Evolutionary conservation across 768 basidiomycete species (phyloP).

Genomic region (Podaxis pistillaris): DNA sequence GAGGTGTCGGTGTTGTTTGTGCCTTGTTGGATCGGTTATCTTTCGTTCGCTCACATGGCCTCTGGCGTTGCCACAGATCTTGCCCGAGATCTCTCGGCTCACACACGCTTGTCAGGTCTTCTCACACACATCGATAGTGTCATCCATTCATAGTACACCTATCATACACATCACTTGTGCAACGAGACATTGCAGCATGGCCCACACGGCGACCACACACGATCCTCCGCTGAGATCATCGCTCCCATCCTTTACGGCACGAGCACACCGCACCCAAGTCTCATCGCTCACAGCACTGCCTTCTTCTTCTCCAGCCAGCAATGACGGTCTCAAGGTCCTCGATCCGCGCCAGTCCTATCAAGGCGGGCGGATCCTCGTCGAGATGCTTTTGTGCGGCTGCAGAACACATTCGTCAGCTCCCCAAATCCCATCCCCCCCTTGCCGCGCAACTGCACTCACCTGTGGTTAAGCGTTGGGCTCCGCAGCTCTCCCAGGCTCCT

Average conservation of each 20-base stretch:
- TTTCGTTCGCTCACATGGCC: conserved; percentile 3
- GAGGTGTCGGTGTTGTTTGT: conserved; percentile 17
- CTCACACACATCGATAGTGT: conserved; percentile 4
- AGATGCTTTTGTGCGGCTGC: conserved; percentile 86
- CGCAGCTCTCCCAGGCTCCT: not conserved
- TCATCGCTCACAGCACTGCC: conserved; percentile 44
- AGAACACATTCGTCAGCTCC: conserved; percentile 16
- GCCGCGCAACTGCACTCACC: conserved; percentile 38
- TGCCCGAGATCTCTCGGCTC: conserved; percentile 9
- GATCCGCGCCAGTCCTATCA: conserved; percentile 66
- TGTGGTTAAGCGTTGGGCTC: conserved; percentile 62
- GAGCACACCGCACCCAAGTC: conserved; percentile 85
- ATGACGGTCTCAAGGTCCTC: conserved; percentile 89
- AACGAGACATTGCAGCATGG: conserved; percentile 87
- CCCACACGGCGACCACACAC: conserved; percentile 70
- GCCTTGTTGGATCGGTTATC: conserved; percentile 15
- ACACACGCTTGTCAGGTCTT: conserved; percentile 4
- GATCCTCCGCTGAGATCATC: conserved; percentile 31
- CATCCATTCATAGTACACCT: conserved; percentile 11
- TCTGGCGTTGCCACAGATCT: not conserved
- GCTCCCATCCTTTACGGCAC: conserved; percentile 21
- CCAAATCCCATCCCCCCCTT: not conserved
- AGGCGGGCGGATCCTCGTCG: conserved; percentile 78
- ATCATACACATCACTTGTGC: conserved; percentile 47
- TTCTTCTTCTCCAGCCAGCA: conserved; percentile 67